phyloP scores from a whole-genome alignment of 2,329 filamentous ascomycete genomes.

The Ophiobolus disseminans region DNA sequence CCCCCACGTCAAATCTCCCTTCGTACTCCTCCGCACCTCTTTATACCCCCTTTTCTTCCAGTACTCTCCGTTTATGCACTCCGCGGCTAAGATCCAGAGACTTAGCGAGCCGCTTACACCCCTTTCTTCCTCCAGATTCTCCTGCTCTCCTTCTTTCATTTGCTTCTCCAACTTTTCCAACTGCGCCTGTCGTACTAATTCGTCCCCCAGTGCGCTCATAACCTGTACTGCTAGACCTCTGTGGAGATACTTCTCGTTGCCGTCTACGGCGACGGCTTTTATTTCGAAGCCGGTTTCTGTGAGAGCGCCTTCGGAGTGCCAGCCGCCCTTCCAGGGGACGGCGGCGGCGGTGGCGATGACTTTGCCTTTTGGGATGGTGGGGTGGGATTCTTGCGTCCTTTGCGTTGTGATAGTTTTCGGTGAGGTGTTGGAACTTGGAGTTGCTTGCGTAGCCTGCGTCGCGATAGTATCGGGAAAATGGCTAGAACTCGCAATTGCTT shows the following conservation, averaged over 20 bases:
- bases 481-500: too few species aligned
- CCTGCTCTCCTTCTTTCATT: neutral
- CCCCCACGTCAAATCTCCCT: slow-evolving; percentile 24
- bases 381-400: too few species aligned
- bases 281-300: slow-evolving; percentile 36
- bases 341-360: slow-evolving; percentile 30
- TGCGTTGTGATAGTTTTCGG: too few species aligned
- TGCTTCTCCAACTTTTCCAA: neutral
- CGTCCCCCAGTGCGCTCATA: slow-evolving; percentile 14
- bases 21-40: slow-evolving; percentile 18
- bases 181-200: slow-evolving; percentile 9
- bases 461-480: too few species aligned
- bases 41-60: slow-evolving; percentile 35
- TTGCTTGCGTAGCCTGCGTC: too few species aligned
- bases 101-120: slow-evolving; percentile 11
- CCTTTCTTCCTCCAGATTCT: too few species aligned
- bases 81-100: slow-evolving; percentile 33
- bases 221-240: slow-evolving; percentile 27
- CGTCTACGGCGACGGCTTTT: slow-evolving; percentile 34
- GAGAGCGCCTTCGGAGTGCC: slow-evolving; percentile 19
- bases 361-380: too few species aligned
- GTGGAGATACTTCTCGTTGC: slow-evolving; percentile 19
- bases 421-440: too few species aligned
- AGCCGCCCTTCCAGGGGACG: slow-evolving; percentile 35
- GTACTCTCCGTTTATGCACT: slow-evolving; percentile 34